Base-by-base conservation (phyloP, 2,329 filamentous ascomycete genomes). In the Colletotrichum agaves region DNA sequence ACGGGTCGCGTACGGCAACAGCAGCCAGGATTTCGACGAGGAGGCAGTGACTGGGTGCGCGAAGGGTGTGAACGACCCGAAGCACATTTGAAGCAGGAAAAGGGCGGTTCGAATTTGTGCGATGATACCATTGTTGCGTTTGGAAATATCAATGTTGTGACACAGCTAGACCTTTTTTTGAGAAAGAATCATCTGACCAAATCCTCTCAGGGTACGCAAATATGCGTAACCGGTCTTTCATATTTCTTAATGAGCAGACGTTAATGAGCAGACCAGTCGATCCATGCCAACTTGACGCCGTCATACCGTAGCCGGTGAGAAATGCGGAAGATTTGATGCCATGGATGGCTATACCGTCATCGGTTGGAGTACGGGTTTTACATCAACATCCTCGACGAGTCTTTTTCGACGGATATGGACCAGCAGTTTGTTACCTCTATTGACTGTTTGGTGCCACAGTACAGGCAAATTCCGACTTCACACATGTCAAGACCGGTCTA, bases 1-100 rank as follows among this genome's bases (percentile, higher is more conserved):
- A 15, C 78, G 78, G 7, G 76, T 86, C 8, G 82, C 82, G 2
- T 86, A 87, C 60, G 78, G 82, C 39, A 72, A 75, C 12, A 75
- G 75, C 50, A 79, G 77, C 47, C 76, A 78, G 23, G 78, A 76
- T 10, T 79, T 78, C 49, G 81, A 83, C 12, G 82, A 83, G 64
- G 81, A 69, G 50, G 50, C 27, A 6, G 43, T 65, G 1, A 53
- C 61, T 31, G 44, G 53, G 12, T 50, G 33, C 13, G 23, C 61
- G 2, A 67, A 62, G 43, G 63, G 44, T 5, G 44, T 62, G 10
- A 35, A 57, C 12, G 50, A 50, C 13, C 12, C 23, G 5, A 69
- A 69, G 50, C 56, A n/a, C 11, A 19, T 52, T 19, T 68, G 13
- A 58, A 5, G 3, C 13, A 13, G 35, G 35, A 11, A 23, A 37